phyloP scores from a whole-genome alignment of 257 asterid genomes.

The Schizonepeta tenuifolia region DNA sequence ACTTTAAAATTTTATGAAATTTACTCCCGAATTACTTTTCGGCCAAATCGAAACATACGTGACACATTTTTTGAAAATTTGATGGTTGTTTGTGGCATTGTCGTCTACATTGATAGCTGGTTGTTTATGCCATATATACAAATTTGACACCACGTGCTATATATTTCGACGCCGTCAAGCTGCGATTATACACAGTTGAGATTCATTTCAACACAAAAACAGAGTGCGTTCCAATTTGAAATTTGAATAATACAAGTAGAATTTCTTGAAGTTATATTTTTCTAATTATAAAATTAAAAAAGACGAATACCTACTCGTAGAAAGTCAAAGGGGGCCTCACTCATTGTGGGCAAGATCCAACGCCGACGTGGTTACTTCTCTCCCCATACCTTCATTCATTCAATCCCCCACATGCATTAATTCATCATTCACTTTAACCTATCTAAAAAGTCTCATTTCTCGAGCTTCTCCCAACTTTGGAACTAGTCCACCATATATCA shows the following conservation, averaged over 20 bases:
- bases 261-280: too few species aligned
- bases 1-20: too few species aligned
- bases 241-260: neutral
- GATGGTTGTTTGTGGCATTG: too few species aligned
- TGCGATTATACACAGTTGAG: neutral
- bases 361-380: constrained; percentile 50
- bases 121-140: too few species aligned
- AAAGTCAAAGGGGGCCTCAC: constrained; percentile 42
- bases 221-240: neutral
- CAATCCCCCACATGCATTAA: constrained; percentile 35
- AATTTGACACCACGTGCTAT: too few species aligned
- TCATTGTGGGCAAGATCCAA: constrained; percentile 31
- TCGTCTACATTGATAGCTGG: too few species aligned
- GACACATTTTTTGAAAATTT: too few species aligned
- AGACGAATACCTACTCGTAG: neutral
- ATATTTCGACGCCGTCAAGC: neutral
- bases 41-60: too few species aligned
- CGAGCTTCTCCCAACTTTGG: constrained; percentile 18
- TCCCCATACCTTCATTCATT: constrained; percentile 15
- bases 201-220: neutral
- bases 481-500: constrained; percentile 45
- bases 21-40: too few species aligned
- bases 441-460: constrained; percentile 13
- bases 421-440: neutral
- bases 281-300: too few species aligned